A percentile compares a stretch with the other conserved stretches of the same genome.
Evolutionary conservation across 495 filamentous ascomycete species (phyloP).

Genomic region (Penicillium arizonense): DNA sequence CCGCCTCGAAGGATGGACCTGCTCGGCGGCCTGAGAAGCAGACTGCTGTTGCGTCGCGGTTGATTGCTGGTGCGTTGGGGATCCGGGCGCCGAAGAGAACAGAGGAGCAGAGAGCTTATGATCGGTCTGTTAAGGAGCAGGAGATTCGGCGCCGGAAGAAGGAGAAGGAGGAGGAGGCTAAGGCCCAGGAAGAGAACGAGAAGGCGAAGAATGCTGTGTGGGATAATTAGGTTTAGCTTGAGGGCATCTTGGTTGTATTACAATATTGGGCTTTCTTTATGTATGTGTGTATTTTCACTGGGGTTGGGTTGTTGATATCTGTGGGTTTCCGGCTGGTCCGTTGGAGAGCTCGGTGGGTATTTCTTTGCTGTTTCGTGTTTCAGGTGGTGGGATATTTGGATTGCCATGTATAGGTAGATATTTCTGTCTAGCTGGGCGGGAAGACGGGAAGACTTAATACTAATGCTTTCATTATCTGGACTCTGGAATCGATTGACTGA

Average conservation of each 20-base stretch:
- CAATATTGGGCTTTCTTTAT: constrained; percentile 2
- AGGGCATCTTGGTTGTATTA: background rate
- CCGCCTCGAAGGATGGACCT: constrained; percentile 19
- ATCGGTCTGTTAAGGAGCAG: constrained; percentile 78
- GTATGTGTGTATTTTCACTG: constrained; percentile 6
- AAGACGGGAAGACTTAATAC: too few relatives aligned
- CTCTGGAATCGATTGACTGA: too few relatives aligned
- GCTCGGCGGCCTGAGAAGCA: constrained; percentile 78
- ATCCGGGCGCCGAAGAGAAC: constrained; percentile 76
- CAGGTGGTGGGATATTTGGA: too few relatives aligned
- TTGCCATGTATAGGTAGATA: too few relatives aligned
- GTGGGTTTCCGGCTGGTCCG: background rate
- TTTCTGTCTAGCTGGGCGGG: too few relatives aligned
- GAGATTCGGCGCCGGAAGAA: constrained; percentile 75
- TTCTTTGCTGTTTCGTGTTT: background rate
- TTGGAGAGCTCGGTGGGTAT: background rate
- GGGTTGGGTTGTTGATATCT: background rate
- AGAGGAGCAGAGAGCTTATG: constrained; percentile 87
- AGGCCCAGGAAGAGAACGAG: constrained; percentile 62
- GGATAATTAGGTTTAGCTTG: constrained; percentile 51
- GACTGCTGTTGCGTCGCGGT: constrained; percentile 80
- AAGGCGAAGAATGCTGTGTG: constrained; percentile 73
- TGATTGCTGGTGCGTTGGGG: constrained; percentile 89
- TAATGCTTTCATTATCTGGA: too few relatives aligned
- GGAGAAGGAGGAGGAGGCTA: constrained; percentile 69